Base-by-base conservation (phyloP, 148 eudicot species). In the Rhododendron ovatum region DNA sequence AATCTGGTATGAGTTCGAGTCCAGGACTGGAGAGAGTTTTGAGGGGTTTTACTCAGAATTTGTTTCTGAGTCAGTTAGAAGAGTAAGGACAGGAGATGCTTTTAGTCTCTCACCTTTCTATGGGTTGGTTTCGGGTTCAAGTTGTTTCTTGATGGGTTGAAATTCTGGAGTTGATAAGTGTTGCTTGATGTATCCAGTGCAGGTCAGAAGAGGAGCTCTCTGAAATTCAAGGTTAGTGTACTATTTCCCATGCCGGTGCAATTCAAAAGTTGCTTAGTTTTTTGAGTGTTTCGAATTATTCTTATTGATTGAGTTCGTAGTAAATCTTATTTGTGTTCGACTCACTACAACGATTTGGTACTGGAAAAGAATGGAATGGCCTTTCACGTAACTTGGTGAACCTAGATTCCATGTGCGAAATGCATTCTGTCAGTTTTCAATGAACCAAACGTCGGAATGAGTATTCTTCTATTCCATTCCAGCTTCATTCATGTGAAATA, bases 191-290 rank as follows among this genome's bases (percentile, higher is more conserved):
- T 74, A 92, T 87, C 88, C 95, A 94, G 95, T 91, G 92, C 94
- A 98, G 98, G 98, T 98, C 98, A 90, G 96, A 95, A 93, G 95
- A 94, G 93, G 99, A 97, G 91, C 94, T 97, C 57, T 85, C 88
- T 80, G 93, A 97, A 90, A 92, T 97, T 93, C 95, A 59, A 59
- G n/a, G 65, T 59, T 57, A 22, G 65, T 59, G 65, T 20, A 59
- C 65, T 20, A 59, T 20, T 59, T 59, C n/a, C 65, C 20, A 6
- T 0, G 1, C 65, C 65, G 26, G 9, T 20, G 26, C 7, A 59
- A 5, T 59, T 22, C 65, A 59, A 59, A 59, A 59, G 65, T 59
- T 59, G n/a, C n/a, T 59, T 59, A 59, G 65, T 59, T 59, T 57
- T 18, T 22, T 20, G 22, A 5, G 65, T 59, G 9, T 59, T 59